Evolutionary conservation across 495 filamentous ascomycete species (phyloP).

Genomic region (Ascodesmis nigricans): DNA sequence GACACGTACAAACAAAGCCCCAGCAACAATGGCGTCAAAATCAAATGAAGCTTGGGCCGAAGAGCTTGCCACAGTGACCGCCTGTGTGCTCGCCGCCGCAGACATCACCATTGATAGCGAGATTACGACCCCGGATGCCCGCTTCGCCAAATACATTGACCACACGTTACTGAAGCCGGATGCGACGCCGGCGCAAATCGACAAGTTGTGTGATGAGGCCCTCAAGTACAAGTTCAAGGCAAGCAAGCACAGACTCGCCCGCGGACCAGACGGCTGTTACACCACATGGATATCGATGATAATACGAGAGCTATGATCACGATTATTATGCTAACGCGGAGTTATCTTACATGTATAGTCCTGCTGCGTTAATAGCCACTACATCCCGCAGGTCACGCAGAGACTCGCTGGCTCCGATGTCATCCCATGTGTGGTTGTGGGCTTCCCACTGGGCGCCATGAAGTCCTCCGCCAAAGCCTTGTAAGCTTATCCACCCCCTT

Average conservation of each 20-base stretch:
- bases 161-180: constrained; percentile 41
- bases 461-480: constrained; percentile 30
- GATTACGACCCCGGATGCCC: constrained; percentile 10
- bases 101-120: no score
- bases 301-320: no score
- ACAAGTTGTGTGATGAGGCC: constrained; percentile 42
- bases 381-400: constrained; percentile 31
- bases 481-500: constrained; percentile 13
- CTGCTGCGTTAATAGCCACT: constrained; percentile 18
- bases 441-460: constrained; percentile 43
- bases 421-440: constrained; percentile 40
- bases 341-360: constrained; percentile 7
- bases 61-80: no score
- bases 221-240: constrained; percentile 35
- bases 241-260: constrained; percentile 15
- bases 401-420: constrained; percentile 31
- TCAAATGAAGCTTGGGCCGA: no score
- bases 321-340: neutral
- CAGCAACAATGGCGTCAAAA: no score
- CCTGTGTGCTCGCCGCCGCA: no score
- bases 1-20: no score
- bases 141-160: constrained; percentile 30
- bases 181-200: constrained; percentile 32
- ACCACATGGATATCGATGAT: no score
- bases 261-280: no score